Evolutionary conservation across 768 basidiomycete genomes (phyloP).

Genomic region (Rhodotorula diobovata): DNA sequence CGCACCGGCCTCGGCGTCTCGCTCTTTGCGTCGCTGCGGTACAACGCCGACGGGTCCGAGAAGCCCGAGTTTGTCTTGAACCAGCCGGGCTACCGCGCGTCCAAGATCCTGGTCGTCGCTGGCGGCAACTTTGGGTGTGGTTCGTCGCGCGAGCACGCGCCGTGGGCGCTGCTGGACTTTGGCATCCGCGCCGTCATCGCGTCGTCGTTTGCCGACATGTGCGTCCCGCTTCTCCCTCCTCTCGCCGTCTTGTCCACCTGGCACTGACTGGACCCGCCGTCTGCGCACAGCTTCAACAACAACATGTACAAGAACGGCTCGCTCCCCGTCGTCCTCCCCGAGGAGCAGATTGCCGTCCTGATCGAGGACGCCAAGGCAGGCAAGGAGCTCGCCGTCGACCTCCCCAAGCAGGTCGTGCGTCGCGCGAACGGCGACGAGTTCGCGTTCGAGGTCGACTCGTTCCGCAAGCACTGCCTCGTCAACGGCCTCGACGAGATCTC

Average conservation of each 20-base stretch:
- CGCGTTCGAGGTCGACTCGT: constrained; percentile 75
- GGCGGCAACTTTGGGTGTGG: constrained; percentile 75
- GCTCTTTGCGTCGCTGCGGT: constrained; percentile 74
- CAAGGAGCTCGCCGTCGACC: constrained; percentile 72
- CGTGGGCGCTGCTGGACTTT: constrained; percentile 64
- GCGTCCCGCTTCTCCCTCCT: not conserved
- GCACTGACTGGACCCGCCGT: not conserved
- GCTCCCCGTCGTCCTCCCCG: constrained; percentile 70
- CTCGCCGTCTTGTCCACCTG: not conserved
- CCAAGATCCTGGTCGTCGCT: constrained; percentile 75
- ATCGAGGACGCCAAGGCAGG: constrained; percentile 72
- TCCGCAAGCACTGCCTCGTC: constrained; percentile 86
- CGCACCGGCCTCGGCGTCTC: constrained; percentile 79
- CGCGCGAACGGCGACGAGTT: constrained; percentile 63
- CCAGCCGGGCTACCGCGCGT: constrained; percentile 65
- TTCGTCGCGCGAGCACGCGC: constrained; percentile 84
- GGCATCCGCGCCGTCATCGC: constrained; percentile 83
- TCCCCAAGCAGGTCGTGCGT: constrained; percentile 73
- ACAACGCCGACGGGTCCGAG: constrained; percentile 67
- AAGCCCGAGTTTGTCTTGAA: constrained; percentile 78
- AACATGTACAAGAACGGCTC: constrained; percentile 92
- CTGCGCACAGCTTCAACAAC: constrained; percentile 26
- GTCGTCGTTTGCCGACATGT: constrained; percentile 81
- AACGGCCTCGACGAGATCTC: constrained; percentile 97
- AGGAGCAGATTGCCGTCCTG: constrained; percentile 65